Evolutionary conservation across 2,329 filamentous ascomycete genomes (phyloP), one percentile per base, ranked within the genome.

Genomic region (Epichloe aotearoae): DNA sequence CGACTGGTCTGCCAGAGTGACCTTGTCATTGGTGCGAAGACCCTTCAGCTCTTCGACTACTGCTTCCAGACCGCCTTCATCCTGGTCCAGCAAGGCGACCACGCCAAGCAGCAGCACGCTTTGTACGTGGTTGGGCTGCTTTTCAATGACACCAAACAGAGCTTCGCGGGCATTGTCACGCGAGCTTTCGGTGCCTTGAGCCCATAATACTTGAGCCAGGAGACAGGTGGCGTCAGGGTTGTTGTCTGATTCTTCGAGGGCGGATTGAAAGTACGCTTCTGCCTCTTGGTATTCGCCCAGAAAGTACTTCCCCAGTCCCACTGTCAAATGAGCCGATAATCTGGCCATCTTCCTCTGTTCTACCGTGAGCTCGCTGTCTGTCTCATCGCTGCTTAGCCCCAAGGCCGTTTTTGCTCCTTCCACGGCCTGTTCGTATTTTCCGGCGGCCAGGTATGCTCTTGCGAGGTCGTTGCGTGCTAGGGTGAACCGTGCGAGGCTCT

Each of bases 151-250:
- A 14, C 83, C 82, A 60, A 95, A 91, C 1, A 98, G 75, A 55
- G 87, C 79, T 49, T 86, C 82, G 3, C 88, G 79, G 15, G 91
- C 90, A 54, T 86, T 81, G 47, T 83, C 80, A 45, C 84, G 80
- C 50, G 90, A 86, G 1, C 82, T 75, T 6, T 84, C 79, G 0
- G 82, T 81, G 8, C 87, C 89, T 56, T 88, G 88, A 0, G 90
- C 90, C 91, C 93, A 98, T 0, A 97, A 75, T 0, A 97, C 86
- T 66, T 97, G 88, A 0, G 90, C 86, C 12, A 97, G 74, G 12
- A 96, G 74, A 61, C 90, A 96, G 0, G 89, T 83, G 1, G 91
- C 84, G 61, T 96, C 89, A 0, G 90, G 85, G 54, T 88, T 82
- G 38, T 79, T 78, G 33, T 79, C 71, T 1, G 86, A 88, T 63